Base-by-base conservation (phyloP, 805 yeast species). In the Lachancea nothofagi region DNA sequence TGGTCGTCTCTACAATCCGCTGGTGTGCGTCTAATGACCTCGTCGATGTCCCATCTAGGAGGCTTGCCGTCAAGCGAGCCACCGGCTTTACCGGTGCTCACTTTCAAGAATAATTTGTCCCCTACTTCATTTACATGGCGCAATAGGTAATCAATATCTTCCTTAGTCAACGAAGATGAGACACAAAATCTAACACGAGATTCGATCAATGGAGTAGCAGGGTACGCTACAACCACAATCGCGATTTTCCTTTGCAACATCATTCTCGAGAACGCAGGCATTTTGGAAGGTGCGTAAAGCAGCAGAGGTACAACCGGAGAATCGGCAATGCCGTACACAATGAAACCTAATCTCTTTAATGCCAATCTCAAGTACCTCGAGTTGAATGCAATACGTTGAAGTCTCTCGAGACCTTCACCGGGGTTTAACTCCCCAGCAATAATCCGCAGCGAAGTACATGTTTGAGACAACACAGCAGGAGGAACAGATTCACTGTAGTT, bases 181-280 rank as follows among this genome's bases (percentile, higher is more conserved):
- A 93, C 81, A 71, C 99, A 93, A 54, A 93, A 77, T 62, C 99
- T 78, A 20, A 87, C 88, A 66, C 98, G 78, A 4, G 95, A 83
- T 26, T 88, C 77, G 30, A 86, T 79, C 49, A 93, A 72, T 25
- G 96, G 96, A 0, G 97, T 90, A 1, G 98, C 98, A 8, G 99
- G 99, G 60, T 93, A 93, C 26, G 97, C 96, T 31, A 90, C 97
- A 47, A 90, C 81, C 25, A 93, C 99, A 35, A 90, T 89, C 3
- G 98, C 98, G 45, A 93, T 80, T 38, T 83, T 83, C 63, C 77
- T 70, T 48, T 75, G 77, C 51, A 83, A 75, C 72, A 90, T 74
- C 74, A 78, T 75, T 60, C 96, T 75, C 33, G 96, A 82, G 46
- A 88, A 77, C 0, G 90, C 88, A 19, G 96, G 94, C 95, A 93